Percentiles rank a stretch among this genome's conserved stretches.
Evolutionary conservation across 805 yeast species (phyloP).

Genomic region (Yarrowia porcina): DNA sequence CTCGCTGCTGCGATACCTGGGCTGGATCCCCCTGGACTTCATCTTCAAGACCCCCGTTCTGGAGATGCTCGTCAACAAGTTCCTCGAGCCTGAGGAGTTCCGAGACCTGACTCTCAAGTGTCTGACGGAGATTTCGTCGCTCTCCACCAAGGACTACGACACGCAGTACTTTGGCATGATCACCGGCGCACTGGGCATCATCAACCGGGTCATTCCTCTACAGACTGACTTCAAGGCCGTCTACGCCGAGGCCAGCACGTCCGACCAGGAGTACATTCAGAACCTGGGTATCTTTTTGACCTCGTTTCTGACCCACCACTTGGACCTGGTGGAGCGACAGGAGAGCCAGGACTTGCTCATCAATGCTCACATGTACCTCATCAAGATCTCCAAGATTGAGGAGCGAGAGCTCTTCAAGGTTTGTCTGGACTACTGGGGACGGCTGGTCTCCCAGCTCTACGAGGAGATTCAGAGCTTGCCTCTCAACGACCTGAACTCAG

Average conservation of each 20-base stretch:
- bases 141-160: conserved; percentile 53
- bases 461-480: conserved; percentile 84
- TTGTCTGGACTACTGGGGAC: conserved; percentile 91
- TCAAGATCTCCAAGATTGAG: conserved; percentile 82
- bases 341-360: conserved; percentile 58
- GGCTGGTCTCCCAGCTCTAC: conserved; percentile 76
- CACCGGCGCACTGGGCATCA: conserved; percentile 66
- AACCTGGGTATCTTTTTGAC: conserved; percentile 91
- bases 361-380: conserved; percentile 73
- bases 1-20: conserved; percentile 77
- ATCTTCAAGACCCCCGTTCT: conserved; percentile 85
- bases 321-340: conserved; percentile 48
- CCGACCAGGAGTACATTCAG: conserved; percentile 90
- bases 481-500: conserved; percentile 49
- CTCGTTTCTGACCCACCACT: conserved; percentile 79
- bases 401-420: conserved; percentile 96
- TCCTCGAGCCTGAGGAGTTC: conserved; percentile 71
- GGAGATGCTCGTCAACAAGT: conserved; percentile 67
- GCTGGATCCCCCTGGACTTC: conserved; percentile 91
- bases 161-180: conserved; percentile 66
- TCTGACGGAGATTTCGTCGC: conserved; percentile 81
- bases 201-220: conserved; percentile 66
- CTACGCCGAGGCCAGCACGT: conserved; percentile 70
- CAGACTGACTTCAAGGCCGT: conserved; percentile 66
- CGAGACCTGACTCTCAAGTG: conserved; percentile 86